Evolutionary conservation across 2,329 filamentous ascomycete species (phyloP).

Genomic region (Orbilia blumenaviensis): DNA sequence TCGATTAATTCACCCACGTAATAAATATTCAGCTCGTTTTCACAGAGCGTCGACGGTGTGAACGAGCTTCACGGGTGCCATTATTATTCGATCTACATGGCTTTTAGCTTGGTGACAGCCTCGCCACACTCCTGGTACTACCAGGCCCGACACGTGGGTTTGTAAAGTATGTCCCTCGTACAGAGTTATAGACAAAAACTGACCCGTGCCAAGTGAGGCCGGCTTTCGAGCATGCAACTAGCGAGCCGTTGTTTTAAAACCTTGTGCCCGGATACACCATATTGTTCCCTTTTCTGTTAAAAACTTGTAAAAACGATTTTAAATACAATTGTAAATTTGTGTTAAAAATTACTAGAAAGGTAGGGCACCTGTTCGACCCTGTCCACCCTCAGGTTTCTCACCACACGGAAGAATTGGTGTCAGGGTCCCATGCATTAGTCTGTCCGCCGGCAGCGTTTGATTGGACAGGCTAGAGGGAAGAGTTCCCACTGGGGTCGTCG

Average conservation of each 20-base stretch:
- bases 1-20: constrained; percentile 35
- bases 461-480: constrained; percentile 18
- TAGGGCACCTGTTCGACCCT: constrained; percentile 33
- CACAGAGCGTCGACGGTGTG: neutral
- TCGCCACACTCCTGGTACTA: neutral
- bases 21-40: constrained; percentile 28
- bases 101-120: neutral
- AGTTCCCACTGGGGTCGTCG: constrained; percentile 13
- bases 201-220: constrained; percentile 25
- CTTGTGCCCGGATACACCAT: constrained; percentile 50
- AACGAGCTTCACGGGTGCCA: neutral
- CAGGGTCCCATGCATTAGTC: constrained; percentile 37
- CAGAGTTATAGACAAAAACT: constrained; percentile 11
- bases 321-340: constrained; percentile 43
- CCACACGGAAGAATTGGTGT: constrained; percentile 50
- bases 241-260: constrained; percentile 54
- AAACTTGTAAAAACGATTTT: constrained; percentile 45
- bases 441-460: constrained; percentile 1
- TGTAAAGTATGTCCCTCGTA: neutral
- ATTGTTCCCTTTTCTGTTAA: constrained; percentile 41
- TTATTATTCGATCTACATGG: neutral
- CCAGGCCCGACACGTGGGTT: constrained; percentile 24
- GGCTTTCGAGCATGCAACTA: constrained; percentile 49
- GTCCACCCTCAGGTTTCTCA: constrained; percentile 27
- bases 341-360: constrained; percentile 38